Evolutionary conservation across 495 filamentous ascomycete species (phyloP).

Genomic region (Zalerion maritima): DNA sequence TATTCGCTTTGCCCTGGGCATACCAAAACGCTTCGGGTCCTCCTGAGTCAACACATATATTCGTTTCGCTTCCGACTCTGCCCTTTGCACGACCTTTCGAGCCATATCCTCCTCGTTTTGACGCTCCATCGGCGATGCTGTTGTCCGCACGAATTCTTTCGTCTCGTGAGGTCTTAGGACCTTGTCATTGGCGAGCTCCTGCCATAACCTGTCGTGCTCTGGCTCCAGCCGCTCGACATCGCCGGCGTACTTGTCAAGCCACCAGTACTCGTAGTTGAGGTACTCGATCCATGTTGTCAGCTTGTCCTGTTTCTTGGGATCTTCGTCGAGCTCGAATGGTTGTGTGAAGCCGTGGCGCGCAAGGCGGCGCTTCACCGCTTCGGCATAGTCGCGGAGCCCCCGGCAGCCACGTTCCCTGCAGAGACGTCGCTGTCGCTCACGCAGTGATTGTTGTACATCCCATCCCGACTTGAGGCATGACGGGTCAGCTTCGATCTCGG

Average conservation of each 20-base stretch:
- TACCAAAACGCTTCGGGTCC: background rate
- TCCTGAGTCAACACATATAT: background rate
- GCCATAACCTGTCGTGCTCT: slow-evolving; percentile 6
- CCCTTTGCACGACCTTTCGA: slow-evolving; percentile 1
- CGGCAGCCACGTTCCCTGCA: background rate
- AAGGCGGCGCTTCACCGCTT: slow-evolving; percentile 4
- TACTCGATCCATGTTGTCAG: slow-evolving; percentile 13
- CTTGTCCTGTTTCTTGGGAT: slow-evolving; percentile 6
- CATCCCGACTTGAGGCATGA: too few relatives aligned
- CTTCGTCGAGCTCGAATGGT: slow-evolving; percentile 6
- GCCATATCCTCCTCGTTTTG: slow-evolving; percentile 1
- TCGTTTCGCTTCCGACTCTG: slow-evolving; percentile 1
- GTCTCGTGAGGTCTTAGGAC: slow-evolving; percentile 6
- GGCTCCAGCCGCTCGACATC: background rate
- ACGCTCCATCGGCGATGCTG: slow-evolving; percentile 1
- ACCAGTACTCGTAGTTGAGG: slow-evolving; percentile 9
- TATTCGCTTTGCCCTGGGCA: slow-evolving; percentile 1
- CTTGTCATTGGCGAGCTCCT: slow-evolving; percentile 5
- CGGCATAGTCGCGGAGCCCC: slow-evolving; percentile 7
- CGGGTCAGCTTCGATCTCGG: too few relatives aligned
- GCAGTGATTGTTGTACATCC: too few relatives aligned
- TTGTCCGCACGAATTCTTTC: slow-evolving; percentile 3
- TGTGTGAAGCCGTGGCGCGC: slow-evolving; percentile 4
- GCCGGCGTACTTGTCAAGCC: slow-evolving; percentile 2
- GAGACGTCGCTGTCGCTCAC: too few relatives aligned